phyloP scores from a whole-genome alignment of 257 asterid species.

The Datura wrightii region DNA sequence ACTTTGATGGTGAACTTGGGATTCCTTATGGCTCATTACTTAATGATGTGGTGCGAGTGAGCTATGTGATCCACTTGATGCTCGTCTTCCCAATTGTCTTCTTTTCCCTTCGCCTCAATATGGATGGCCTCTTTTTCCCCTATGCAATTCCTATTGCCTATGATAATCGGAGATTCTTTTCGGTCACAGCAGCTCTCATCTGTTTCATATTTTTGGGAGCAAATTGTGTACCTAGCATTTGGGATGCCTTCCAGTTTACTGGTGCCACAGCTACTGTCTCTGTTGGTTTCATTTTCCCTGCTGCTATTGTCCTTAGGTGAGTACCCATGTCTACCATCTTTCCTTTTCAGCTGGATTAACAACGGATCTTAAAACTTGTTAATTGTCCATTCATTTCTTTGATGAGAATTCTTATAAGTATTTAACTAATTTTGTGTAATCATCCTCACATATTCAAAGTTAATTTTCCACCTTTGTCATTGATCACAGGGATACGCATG shows the following conservation, averaged over 20 bases:
- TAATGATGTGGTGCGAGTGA: constrained; percentile 75
- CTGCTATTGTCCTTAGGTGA: constrained; percentile 80
- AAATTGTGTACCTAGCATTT: constrained; percentile 80
- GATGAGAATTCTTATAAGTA: background rate
- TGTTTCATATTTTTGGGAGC: constrained; percentile 78
- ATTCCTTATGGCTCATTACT: constrained; percentile 69
- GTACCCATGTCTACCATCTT: constrained; percentile 20
- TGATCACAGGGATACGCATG: constrained; percentile 69
- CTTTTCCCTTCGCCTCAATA: constrained; percentile 82
- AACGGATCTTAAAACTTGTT: background rate
- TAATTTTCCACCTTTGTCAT: background rate
- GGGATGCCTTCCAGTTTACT: constrained; percentile 95
- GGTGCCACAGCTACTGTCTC: constrained; percentile 93
- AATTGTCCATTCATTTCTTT: background rate
- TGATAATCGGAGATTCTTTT: constrained; percentile 68
- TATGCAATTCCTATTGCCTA: constrained; percentile 64
- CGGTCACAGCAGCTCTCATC: constrained; percentile 64
- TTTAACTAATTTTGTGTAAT: background rate
- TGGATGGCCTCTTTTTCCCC: constrained; percentile 78
- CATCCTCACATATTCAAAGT: background rate
- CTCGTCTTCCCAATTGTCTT: constrained; percentile 84
- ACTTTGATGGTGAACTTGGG: constrained; percentile 85
- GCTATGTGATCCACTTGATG: constrained; percentile 88
- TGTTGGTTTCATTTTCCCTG: constrained; percentile 84
- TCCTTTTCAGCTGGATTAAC: background rate